A percentile compares a stretch with the other conserved stretches of the same genome.
Conservation (phyloP, 371 early-diverging fungal species). For the Mucor velutinosus region DNA sequence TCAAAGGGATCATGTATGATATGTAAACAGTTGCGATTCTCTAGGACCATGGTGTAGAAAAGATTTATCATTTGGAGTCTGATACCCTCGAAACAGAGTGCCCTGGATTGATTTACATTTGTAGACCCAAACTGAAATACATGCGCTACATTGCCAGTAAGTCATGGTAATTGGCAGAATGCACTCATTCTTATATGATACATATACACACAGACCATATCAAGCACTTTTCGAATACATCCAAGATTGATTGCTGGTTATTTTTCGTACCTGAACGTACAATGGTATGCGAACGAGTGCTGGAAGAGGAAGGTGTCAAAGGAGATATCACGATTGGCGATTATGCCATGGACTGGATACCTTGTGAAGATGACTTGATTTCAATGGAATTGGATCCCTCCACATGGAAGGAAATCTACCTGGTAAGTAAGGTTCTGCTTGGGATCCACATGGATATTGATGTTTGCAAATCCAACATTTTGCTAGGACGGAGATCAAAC, state of each 20-base stretch:
- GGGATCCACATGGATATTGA: neutral
- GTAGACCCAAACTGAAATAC: conserved; percentile 75
- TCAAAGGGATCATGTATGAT: neutral
- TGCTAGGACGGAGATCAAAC: conserved; percentile 83
- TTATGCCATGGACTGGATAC: conserved; percentile 88
- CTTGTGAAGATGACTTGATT: conserved; percentile 88
- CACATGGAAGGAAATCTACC: conserved; percentile 80
- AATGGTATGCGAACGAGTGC: conserved; percentile 81
- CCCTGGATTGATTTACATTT: conserved; percentile 78
- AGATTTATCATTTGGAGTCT: conserved; percentile 81
- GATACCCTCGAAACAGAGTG: conserved; percentile 69
- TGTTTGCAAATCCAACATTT: too few species aligned
- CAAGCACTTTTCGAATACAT: conserved; percentile 33
- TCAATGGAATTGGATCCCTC: conserved; percentile 82
- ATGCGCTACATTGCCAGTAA: conserved; percentile 86
- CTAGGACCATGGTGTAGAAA: conserved; percentile 94
- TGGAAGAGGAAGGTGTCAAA: conserved; percentile 90
- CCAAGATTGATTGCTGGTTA: conserved; percentile 61
- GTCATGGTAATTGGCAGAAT: neutral
- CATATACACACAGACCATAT: conserved; percentile 39
- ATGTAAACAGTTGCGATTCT: neutral
- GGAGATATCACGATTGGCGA: conserved; percentile 87
- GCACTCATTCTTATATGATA: neutral
- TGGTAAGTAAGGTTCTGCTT: conserved; percentile 44
- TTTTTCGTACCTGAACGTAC: conserved; percentile 91